A percentile compares a stretch with the other conserved stretches of the same genome.
phyloP scores from a whole-genome alignment of 2,329 filamentous ascomycete species.

The Colletotrichum musicola region DNA sequence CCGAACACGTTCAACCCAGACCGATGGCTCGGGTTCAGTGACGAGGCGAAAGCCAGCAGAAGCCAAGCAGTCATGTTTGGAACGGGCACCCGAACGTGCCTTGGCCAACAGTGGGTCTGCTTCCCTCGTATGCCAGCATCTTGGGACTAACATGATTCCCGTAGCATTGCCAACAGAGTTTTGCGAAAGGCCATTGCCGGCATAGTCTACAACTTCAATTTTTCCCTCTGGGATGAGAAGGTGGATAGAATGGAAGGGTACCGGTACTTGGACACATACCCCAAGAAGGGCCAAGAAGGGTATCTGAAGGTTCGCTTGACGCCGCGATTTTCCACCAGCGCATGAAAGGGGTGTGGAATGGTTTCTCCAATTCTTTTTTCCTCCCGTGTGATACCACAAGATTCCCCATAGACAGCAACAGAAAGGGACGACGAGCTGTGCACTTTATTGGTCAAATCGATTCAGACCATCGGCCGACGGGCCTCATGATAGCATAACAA shows the following conservation, averaged over 20 bases:
- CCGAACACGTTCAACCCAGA: constrained; percentile 37
- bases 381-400: constrained; percentile 1
- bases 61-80: constrained; percentile 31
- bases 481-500: too few relatives aligned
- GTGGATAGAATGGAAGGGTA: constrained; percentile 19
- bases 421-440: neutral
- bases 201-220: constrained; percentile 38
- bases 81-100: constrained; percentile 39
- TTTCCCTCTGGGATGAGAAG: constrained; percentile 33
- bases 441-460: neutral
- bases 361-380: neutral
- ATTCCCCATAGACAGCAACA: constrained; percentile 2
- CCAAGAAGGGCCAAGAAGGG: constrained; percentile 33
- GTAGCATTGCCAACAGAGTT: constrained; percentile 37
- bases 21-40: constrained; percentile 34
- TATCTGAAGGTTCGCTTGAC: constrained; percentile 31
- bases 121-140: neutral
- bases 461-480: neutral
- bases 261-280: constrained; percentile 36
- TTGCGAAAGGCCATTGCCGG: constrained; percentile 38
- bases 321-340: constrained; percentile 12
- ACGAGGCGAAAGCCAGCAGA: constrained; percentile 3
- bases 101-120: constrained; percentile 38
- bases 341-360: constrained; percentile 14
- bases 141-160: neutral